phyloP scores from a whole-genome alignment of 441 rosid species.

The Dalechampia spathulata region DNA sequence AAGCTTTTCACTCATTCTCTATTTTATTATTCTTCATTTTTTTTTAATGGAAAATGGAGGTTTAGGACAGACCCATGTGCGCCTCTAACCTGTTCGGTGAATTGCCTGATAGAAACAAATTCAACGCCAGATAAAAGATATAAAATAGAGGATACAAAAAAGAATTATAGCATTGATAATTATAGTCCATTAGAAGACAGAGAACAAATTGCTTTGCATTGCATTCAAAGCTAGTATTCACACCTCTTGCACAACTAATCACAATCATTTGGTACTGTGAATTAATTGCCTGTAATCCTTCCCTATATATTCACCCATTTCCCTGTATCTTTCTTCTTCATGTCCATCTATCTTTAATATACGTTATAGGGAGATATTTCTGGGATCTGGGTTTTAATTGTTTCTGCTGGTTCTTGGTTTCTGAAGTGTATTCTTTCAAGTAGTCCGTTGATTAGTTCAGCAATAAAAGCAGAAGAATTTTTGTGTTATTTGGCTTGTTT shows the following conservation, averaged over 20 bases:
- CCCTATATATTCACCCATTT: background rate
- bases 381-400: conserved; percentile 30
- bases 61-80: no score
- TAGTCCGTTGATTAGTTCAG: background rate
- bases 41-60: no score
- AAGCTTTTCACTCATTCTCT: no score
- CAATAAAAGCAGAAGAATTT: conserved; percentile 12
- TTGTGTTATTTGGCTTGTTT: background rate
- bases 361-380: conserved; percentile 14
- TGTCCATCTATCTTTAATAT: background rate
- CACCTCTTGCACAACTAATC: conserved; percentile 24
- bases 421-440: background rate
- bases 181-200: background rate
- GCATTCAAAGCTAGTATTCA: background rate
- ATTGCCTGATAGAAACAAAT: conserved; percentile 16
- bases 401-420: background rate
- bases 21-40: no score
- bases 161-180: conserved; percentile 8
- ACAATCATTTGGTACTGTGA: conserved; percentile 12
- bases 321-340: background rate
- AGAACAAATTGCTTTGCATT: background rate
- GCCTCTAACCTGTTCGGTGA: conserved; percentile 21
- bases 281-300: background rate
- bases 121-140: no score
- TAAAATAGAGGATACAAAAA: no score